Evolutionary conservation across 331 rosid genomes (phyloP), one percentile per base, ranked within the genome.

Genomic region (Malus hybrid): DNA sequence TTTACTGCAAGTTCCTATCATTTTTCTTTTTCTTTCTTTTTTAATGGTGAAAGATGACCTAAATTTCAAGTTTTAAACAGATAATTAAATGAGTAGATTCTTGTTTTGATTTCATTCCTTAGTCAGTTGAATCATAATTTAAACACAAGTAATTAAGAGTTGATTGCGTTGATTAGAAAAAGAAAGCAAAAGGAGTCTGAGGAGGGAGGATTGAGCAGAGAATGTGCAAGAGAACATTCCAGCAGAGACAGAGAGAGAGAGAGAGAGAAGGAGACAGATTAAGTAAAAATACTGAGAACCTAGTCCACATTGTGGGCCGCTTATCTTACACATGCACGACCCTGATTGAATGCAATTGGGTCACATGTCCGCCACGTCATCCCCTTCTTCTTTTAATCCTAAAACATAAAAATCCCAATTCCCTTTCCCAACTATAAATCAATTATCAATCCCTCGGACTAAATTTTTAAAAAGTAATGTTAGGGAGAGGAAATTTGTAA

Each of bases 351-450:
- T 56, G 75, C 84, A 22, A 78, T n/a, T 77, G 18, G 77, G 81
- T 62, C 91, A 86, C 89, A 86, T 87, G 97, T 39, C 73, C 24
- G 69, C 82, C 88, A 81, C 83, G 69, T 81, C 76, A 66, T 74
- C 44, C n/a, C 14, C 2, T 16, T 0, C 16, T 10, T 39, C 3
- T 39, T 39, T 39, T 9, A 39, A 39, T 26, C 13, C 14, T 4
- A 24, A 2, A 57, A 4, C 14, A 57, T 9, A 20, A 57, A 57
- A 57, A 11, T 12, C 7, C 29, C 28, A 57, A 15, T 15, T 20
- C 11, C 62, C 3, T n/a, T 57, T 19, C 11, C 62, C 14, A 57
- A n/a, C 28, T n/a, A 56, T 24, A 16, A 19, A 12, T 10, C 14
- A 16, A 32, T 3, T 4, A 34, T 34, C 39, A 34, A 34, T 53